Evolutionary conservation across 2,329 filamentous ascomycete species (phyloP), one percentile per base, ranked within the genome.

Genomic region (Helminthosporium solani): DNA sequence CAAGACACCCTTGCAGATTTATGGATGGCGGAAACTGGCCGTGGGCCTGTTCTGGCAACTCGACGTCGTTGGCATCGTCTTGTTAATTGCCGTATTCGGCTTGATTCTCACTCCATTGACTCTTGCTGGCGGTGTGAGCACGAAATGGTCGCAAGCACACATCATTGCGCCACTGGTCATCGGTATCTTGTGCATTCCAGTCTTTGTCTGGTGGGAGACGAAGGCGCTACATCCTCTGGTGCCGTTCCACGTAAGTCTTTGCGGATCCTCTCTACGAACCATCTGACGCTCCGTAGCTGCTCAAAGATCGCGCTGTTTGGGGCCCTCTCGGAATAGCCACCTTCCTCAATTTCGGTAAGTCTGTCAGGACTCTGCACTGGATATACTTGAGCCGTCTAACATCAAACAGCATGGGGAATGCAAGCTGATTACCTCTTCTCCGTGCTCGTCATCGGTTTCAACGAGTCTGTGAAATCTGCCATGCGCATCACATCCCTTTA

Each of bases 341-440:
- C 12, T 52, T 47, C 11, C 49, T 61, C 2, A 60, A 60, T 35
- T 57, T 55, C 25, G 46, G 47, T 54, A 44, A 20, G 51, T 40
- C 18, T n/a, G n/a, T 31, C 21, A 14, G 2, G 16, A 12, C n/a
- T 19, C 25, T 19, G 7, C 23, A 31, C 16, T 37, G 7, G n/a
- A 14, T 37, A 19, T 8, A 14, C 31, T 3, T 18, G 30, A 11
- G 21, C 5, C 19, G 11, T 38, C 50, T 44, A 33, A 49, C 25
- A 9, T 16, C 35, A 25, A 14, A 44, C 37, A 43, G 56, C 58
- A 15, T 86, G 82, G 82, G 78, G 78, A 49, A 74, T 85, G 66
- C 83, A 86, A 64, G 80, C 78, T 18, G 79, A 85, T 58, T 86
- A 79, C 63, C 74, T 87, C 2, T 86, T 78, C 68, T 83, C 83